These are phyloP conservation scores for Handroanthus guayacan DNA, from an alignment of 257 asterid species.

Conservation along the genomic window DNA sequence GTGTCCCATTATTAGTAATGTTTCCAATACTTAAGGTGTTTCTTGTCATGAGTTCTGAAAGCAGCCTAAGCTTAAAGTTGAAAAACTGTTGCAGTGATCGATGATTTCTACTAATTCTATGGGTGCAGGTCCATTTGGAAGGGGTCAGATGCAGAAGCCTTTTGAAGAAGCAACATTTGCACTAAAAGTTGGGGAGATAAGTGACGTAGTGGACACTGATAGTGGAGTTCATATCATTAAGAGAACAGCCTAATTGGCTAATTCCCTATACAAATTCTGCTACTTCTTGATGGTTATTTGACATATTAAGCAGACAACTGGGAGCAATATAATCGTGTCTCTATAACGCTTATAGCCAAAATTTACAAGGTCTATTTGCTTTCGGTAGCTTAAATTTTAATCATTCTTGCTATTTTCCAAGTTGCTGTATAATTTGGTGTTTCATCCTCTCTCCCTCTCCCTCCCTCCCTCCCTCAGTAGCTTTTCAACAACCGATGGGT, in stretches of 20 bases:
- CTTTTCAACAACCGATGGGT: background rate
- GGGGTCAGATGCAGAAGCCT: conserved; percentile 96
- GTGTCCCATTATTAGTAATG: background rate
- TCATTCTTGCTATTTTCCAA: background rate
- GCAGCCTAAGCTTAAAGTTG: background rate
- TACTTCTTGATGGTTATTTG: background rate
- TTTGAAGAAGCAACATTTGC: conserved; percentile 79
- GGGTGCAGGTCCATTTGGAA: conserved; percentile 73
- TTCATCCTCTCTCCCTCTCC: background rate
- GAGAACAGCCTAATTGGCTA: conserved; percentile 60
- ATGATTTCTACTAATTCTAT: background rate
- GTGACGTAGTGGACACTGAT: conserved; percentile 83
- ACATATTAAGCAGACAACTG: conserved; percentile 2
- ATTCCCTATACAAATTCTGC: background rate
- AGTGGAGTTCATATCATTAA: conserved; percentile 90
- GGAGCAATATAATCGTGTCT: background rate
- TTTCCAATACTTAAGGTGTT: background rate
- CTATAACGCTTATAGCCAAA: background rate
- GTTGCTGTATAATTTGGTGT: background rate
- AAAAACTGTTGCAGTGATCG: background rate
- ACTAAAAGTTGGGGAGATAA: conserved; percentile 78
- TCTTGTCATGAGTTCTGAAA: background rate
- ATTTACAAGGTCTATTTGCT: background rate
- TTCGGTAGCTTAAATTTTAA: background rate
- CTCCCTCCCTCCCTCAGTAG: background rate